A percentile compares a stretch with the other conserved stretches of the same genome.
Conservation (phyloP, 441 rosid species). For the Aleurites moluccanus region DNA sequence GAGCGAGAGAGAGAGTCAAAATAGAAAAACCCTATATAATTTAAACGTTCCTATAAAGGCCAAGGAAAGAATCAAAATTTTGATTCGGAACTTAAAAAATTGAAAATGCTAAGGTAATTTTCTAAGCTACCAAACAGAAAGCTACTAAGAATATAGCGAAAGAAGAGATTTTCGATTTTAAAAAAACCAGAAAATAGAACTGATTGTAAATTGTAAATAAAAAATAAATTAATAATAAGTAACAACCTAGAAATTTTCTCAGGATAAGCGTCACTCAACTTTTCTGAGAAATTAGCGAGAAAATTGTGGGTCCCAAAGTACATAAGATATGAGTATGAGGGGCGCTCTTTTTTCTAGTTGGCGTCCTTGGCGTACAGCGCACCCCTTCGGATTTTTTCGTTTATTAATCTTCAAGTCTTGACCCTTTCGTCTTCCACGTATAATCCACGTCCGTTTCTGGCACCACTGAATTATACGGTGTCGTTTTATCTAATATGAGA, state of each 20-base stretch:
- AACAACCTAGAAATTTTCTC: conserved; percentile 3
- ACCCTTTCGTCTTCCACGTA: too few species aligned
- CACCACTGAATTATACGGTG: too few species aligned
- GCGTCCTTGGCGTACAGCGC: background rate
- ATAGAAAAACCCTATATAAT: background rate
- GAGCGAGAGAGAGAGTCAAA: background rate
- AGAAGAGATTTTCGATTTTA: background rate
- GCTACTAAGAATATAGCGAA: background rate
- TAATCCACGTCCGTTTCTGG: too few species aligned
- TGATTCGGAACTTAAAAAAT: background rate
- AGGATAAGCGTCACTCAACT: background rate
- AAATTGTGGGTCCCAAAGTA: background rate
- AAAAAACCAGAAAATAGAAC: background rate
- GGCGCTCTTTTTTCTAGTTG: background rate
- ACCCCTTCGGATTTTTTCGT: background rate
- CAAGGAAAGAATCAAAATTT: background rate
- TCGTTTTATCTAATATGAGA: too few species aligned
- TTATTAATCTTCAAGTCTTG: too few species aligned
- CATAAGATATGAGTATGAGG: too few species aligned
- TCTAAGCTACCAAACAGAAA: conserved; percentile 6
- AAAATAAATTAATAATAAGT: background rate
- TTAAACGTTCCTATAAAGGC: too few species aligned
- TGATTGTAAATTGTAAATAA: too few species aligned
- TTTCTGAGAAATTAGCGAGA: background rate
- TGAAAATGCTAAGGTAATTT: background rate